Evolutionary conservation across 2,329 filamentous ascomycete species (phyloP).

Genomic region (Penicillium sp.): DNA sequence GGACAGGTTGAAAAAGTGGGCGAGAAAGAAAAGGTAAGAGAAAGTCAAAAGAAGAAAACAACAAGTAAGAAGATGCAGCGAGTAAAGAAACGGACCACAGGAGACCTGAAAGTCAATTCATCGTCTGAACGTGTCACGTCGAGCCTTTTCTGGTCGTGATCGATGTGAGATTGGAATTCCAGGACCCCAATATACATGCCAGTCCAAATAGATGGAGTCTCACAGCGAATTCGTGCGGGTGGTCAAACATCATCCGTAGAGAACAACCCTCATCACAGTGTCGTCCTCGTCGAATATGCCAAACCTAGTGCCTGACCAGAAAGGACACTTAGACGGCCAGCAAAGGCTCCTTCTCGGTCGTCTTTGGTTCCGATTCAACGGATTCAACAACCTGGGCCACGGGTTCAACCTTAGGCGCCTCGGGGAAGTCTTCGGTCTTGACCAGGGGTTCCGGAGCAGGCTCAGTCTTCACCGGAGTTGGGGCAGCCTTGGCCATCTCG

Average conservation of each 20-base stretch:
- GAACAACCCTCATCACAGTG: neutral
- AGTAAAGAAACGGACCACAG: constrained; percentile 6
- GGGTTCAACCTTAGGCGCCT: constrained; percentile 40
- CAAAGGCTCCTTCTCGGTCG: constrained; percentile 32
- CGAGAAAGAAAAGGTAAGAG: constrained; percentile 10
- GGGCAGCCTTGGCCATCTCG: constrained; percentile 25
- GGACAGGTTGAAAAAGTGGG: constrained; percentile 6
- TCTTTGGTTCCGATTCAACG: constrained; percentile 28
- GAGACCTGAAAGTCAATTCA: constrained; percentile 12
- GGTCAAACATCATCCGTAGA: constrained; percentile 12
- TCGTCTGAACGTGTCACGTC: constrained; percentile 14
- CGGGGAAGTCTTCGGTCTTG: constrained; percentile 49
- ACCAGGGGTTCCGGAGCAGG: constrained; percentile 36
- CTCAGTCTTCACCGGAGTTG: constrained; percentile 17
- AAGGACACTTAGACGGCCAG: constrained; percentile 23
- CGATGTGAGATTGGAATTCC: constrained; percentile 4
- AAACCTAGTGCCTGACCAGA: constrained; percentile 1
- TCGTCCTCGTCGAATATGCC: constrained; percentile 1
- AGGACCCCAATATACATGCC: constrained; percentile 8
- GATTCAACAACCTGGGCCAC: constrained; percentile 23
- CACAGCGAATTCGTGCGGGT: constrained; percentile 2
- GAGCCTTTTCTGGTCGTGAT: constrained; percentile 9
- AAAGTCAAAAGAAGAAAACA: constrained; percentile 4
- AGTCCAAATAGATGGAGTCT: constrained; percentile 5
- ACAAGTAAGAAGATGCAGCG: constrained; percentile 7